These are phyloP conservation scores for Penicillium verrucosum DNA, from an alignment of 2,329 filamentous ascomycete genomes.

Conservation along the genomic window DNA sequence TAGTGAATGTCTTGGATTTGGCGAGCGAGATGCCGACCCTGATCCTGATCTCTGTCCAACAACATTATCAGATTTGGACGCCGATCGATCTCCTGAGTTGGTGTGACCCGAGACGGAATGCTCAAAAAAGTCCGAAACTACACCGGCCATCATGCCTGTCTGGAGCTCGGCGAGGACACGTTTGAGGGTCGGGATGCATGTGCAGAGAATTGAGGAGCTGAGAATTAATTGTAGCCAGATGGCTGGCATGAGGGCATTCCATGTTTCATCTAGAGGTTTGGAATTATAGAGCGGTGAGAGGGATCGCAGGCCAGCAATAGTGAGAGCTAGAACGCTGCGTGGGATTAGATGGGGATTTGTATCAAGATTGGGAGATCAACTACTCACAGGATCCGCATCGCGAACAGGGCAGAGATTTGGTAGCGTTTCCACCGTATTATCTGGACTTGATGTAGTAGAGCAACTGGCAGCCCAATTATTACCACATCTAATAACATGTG, in stretches of 20 bases:
- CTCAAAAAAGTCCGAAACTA: slow-evolving; percentile 10
- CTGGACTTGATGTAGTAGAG: slow-evolving; percentile 11
- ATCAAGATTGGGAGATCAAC: neutral
- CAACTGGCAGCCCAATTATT: slow-evolving; percentile 4
- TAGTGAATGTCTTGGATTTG: neutral
- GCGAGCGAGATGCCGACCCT: neutral
- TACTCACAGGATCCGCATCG: slow-evolving; percentile 9
- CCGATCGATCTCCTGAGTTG: neutral
- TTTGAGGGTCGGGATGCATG: slow-evolving; percentile 12
- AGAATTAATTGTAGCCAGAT: slow-evolving; percentile 12
- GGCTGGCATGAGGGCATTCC: slow-evolving; percentile 8
- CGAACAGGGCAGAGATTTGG: slow-evolving; percentile 11
- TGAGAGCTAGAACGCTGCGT: slow-evolving; percentile 8
- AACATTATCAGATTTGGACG: neutral
- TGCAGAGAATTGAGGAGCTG: slow-evolving; percentile 9
- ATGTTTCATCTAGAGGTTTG: slow-evolving; percentile 1
- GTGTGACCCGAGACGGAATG: slow-evolving; percentile 4
- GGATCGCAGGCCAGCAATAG: slow-evolving; percentile 6
- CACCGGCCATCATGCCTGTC: slow-evolving; percentile 13
- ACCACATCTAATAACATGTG: slow-evolving; percentile 11
- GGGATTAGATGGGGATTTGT: neutral
- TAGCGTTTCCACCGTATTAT: slow-evolving; percentile 8
- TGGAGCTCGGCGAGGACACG: slow-evolving; percentile 10
- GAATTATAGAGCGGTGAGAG: neutral
- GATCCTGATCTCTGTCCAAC: neutral